These are phyloP conservation scores for Daldinia eschscholtzii DNA, from an alignment of 2,329 filamentous ascomycete species.

Conservation along the genomic window DNA sequence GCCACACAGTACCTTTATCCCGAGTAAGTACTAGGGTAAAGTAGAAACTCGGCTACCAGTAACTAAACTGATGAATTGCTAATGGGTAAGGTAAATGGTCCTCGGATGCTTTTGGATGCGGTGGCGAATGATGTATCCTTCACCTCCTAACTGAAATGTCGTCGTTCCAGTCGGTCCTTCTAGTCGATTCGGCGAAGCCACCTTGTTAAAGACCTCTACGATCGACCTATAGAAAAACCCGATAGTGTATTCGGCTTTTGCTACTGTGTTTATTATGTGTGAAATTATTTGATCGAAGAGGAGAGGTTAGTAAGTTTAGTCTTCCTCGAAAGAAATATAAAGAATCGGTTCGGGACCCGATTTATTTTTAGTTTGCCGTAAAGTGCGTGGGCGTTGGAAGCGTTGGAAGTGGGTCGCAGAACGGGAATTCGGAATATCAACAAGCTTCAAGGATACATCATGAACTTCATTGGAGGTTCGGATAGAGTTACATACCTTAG, in stretches of 20 bases:
- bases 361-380: conserved; percentile 29
- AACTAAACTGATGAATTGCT: neutral
- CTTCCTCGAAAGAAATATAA: conserved; percentile 13
- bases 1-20: neutral
- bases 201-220: neutral
- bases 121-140: conserved; percentile 32
- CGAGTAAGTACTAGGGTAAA: neutral
- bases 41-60: conserved; percentile 3
- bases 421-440: conserved; percentile 24
- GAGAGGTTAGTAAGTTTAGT: conserved; percentile 4
- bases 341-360: conserved; percentile 28
- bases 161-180: conserved; percentile 2
- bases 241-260: neutral
- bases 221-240: neutral
- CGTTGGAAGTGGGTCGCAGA: conserved; percentile 36
- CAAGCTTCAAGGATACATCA: conserved; percentile 30
- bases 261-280: conserved; percentile 8
- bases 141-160: conserved; percentile 19
- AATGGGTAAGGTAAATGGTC: neutral
- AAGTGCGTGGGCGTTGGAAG: conserved; percentile 20
- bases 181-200: neutral
- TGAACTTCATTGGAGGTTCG: conserved; percentile 28
- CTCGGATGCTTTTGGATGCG: conserved; percentile 1
- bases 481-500: neutral
- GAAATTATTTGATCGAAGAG: conserved; percentile 4